These are phyloP conservation scores for Rhodotorula paludigena DNA, from an alignment of 768 basidiomycete genomes.

Conservation along the genomic window DNA sequence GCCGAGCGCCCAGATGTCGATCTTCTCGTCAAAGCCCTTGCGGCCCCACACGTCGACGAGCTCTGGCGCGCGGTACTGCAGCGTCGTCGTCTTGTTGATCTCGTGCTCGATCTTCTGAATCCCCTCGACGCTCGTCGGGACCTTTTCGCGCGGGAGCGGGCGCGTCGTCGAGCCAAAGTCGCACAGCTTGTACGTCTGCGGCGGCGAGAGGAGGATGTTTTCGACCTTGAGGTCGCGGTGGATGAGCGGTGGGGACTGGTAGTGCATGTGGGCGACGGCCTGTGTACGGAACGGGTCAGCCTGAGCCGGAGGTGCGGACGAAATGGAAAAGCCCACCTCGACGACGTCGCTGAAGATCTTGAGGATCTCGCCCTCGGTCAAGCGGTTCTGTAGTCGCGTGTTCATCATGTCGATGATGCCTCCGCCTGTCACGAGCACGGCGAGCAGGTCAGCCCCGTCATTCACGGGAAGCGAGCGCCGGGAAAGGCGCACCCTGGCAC, in stretches of 20 bases:
- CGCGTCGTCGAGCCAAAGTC: constrained; percentile 92
- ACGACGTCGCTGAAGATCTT: constrained; percentile 98
- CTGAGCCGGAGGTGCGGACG: neutral
- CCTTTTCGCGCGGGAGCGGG: constrained; percentile 55
- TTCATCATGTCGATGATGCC: constrained; percentile 99
- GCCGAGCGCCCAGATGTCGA: constrained; percentile 95
- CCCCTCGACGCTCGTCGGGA: constrained; percentile 74
- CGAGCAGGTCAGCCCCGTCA: no score
- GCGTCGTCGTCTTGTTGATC: constrained; percentile 88
- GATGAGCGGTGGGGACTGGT: constrained; percentile 77
- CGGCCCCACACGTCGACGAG: constrained; percentile 89
- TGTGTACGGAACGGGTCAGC: constrained; percentile 6
- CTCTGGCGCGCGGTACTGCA: constrained; percentile 97
- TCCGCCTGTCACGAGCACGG: constrained; percentile 70
- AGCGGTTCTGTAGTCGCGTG: constrained; percentile 82
- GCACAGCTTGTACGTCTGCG: constrained; percentile 85
- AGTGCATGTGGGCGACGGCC: constrained; percentile 94
- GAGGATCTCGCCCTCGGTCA: constrained; percentile 92
- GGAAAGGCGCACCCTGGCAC: constrained; percentile 69
- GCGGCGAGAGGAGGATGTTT: constrained; percentile 85
- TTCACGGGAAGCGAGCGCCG: no score
- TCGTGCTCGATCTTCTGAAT: constrained; percentile 82
- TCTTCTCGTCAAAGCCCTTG: constrained; percentile 83
- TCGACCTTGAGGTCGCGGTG: constrained; percentile 99
- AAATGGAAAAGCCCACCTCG: constrained; percentile 52